Base-by-base conservation (phyloP, 345 rosid genomes). In the Citrus maxima region DNA sequence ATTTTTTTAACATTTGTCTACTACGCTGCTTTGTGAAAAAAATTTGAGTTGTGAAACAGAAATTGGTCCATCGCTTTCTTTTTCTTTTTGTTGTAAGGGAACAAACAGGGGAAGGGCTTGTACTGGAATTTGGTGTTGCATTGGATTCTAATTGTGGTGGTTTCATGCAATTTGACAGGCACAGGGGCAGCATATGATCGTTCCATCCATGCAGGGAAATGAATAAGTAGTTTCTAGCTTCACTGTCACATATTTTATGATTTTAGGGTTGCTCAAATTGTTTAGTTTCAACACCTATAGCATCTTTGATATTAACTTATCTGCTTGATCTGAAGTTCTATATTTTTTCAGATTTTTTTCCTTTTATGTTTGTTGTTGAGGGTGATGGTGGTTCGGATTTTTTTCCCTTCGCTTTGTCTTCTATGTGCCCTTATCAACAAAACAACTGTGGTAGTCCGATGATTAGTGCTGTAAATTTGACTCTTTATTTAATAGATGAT, bases 161-260 rank as follows among this genome's bases (percentile, higher is more conserved):
- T 70, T 60, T 61, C 63, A 49, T 80, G 27, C 71, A 60, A 75
- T 81, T 35, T 78, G 77, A 75, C 89, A 88, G 89, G 89, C 37
- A 38, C 91, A 78, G 73, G 89, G 88, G 65, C 87, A 84, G 81
- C 88, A 88, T 78, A 81, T 86, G 88, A 78, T 88, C 7, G 74
- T 76, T 71, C 89, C 89, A 55, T 83, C 86, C 67, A 85, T 88
- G 89, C 91, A 81, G 38, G 89, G 89, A 60, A 83, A 85, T 19
- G 83, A 86, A 76, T 88, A 88, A 85, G 58, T 34, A 64, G 40
- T 40, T 40, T 46, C 19, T 49, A 49, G 75, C 68, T 55, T 51
- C 64, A 40, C 56, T 27, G 38, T 73, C 37, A 37, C 81, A 61
- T 72, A 54, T 58, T 78, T 71, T 28, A 34, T 69, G 69, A 64